Evolutionary conservation across 352 stramenopile genomes (phyloP).

Genomic region (Pythium phragmiticola): DNA sequence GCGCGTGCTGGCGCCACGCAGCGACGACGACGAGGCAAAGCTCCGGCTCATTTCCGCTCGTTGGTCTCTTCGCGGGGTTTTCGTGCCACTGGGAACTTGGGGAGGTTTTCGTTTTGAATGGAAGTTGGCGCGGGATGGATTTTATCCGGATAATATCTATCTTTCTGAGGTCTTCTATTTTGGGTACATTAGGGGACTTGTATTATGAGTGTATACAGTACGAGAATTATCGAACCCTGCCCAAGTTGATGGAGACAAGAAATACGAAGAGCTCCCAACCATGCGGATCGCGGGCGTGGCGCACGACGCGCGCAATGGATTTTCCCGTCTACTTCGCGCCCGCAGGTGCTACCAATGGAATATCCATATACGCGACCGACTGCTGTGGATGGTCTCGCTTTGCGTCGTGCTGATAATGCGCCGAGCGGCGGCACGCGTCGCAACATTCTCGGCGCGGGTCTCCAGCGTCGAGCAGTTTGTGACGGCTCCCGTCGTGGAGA

Average conservation of each 20-base stretch:
- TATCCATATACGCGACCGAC: neutral
- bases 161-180: conserved; percentile 9
- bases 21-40: conserved; percentile 27
- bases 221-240: conserved; percentile 15
- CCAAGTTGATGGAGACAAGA: neutral
- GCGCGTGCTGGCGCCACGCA: conserved; percentile 12
- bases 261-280: neutral
- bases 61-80: neutral
- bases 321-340: neutral
- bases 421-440: neutral
- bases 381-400: neutral
- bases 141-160: conserved; percentile 25
- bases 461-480: conserved; percentile 3
- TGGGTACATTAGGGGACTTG: neutral
- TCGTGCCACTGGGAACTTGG: neutral
- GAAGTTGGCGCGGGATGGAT: conserved; percentile 10
- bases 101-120: conserved; percentile 19
- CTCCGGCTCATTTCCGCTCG: conserved; percentile 16
- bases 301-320: neutral
- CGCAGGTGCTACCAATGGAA: neutral
- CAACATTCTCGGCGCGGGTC: neutral
- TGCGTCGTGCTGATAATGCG: neutral
- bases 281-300: neutral
- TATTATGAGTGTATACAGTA: neutral
- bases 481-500: conserved; percentile 36